These are phyloP conservation scores for Lepidium didymum DNA, from an alignment of 345 rosid species.

Conservation along the genomic window DNA sequence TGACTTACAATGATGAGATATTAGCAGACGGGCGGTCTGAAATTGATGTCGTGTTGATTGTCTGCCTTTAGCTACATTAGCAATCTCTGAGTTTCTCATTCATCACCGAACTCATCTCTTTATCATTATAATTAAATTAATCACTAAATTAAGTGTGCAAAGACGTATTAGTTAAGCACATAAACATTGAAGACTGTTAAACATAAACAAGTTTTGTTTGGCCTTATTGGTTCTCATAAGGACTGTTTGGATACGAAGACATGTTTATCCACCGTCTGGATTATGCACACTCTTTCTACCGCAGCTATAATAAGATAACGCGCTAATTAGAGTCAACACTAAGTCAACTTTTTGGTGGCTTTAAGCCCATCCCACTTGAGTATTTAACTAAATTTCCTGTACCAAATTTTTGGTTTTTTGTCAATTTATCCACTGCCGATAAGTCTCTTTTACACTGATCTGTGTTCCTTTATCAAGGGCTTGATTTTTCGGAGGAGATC, in stretches of 20 bases:
- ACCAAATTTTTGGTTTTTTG: background rate
- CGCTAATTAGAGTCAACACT: constrained; percentile 11
- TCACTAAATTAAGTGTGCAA: background rate
- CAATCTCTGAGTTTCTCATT: constrained; percentile 42
- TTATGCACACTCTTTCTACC: background rate
- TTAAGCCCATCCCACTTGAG: constrained; percentile 2
- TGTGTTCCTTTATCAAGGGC: background rate
- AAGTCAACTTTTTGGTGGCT: constrained; percentile 5
- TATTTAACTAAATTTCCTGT: background rate
- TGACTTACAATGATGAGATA: constrained; percentile 50
- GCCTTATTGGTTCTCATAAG: background rate
- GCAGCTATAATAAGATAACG: constrained; percentile 3
- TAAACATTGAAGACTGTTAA: background rate
- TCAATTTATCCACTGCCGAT: background rate
- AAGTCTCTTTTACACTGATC: constrained; percentile 18
- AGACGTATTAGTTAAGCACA: too few species aligned
- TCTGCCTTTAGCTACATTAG: constrained; percentile 46
- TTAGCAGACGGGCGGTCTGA: constrained; percentile 93
- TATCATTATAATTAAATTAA: background rate
- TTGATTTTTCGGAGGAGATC: background rate
- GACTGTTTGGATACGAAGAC: constrained; percentile 16
- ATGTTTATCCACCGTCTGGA: constrained; percentile 13
- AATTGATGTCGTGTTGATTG: constrained; percentile 82
- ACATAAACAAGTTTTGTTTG: background rate
- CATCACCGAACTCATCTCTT: background rate